Conservation (phyloP, 768 basidiomycete genomes). For the Agaricus sinodeliciosus region DNA sequence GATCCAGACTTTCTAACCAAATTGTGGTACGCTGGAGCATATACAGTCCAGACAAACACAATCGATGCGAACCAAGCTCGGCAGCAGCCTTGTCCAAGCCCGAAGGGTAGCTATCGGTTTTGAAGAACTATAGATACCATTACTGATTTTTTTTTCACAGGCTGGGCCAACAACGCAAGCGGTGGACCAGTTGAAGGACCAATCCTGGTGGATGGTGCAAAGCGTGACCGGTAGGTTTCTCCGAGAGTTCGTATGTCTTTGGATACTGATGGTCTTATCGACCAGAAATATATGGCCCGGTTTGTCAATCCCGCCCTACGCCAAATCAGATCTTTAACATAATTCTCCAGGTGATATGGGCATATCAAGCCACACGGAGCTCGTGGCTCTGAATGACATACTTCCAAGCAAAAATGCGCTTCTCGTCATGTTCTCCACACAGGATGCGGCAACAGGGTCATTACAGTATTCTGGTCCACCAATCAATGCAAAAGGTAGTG, state of each 20-base stretch:
- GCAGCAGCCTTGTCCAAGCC: conserved; percentile 23
- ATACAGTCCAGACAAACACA: conserved; percentile 46
- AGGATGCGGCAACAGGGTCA: conserved; percentile 24
- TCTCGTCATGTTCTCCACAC: conserved; percentile 41
- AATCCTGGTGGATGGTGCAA: conserved; percentile 49
- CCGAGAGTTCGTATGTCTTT: too few relatives aligned
- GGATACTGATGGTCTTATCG: neutral
- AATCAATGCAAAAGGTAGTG: conserved; percentile 13
- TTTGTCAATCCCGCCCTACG: neutral
- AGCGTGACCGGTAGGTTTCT: conserved; percentile 35
- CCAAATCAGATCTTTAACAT: neutral
- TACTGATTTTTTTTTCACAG: conserved; percentile 14
- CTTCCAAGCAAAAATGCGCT: conserved; percentile 38
- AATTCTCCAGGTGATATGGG: conserved; percentile 30
- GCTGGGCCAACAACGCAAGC: conserved; percentile 43
- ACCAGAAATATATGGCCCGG: conserved; percentile 9
- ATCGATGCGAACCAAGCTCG: conserved; percentile 30
- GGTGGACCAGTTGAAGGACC: conserved; percentile 40
- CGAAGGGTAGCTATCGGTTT: conserved; percentile 11
- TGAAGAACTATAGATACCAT: too few relatives aligned
- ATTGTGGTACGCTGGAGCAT: conserved; percentile 50
- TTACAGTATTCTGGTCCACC: conserved; percentile 10
- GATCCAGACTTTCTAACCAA: conserved; percentile 42
- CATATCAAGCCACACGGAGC: conserved; percentile 31
- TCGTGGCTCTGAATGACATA: conserved; percentile 27